These are phyloP conservation scores for Linnemannia elongata DNA, from an alignment of 192 early-diverging fungal species.

Conservation along the genomic window DNA sequence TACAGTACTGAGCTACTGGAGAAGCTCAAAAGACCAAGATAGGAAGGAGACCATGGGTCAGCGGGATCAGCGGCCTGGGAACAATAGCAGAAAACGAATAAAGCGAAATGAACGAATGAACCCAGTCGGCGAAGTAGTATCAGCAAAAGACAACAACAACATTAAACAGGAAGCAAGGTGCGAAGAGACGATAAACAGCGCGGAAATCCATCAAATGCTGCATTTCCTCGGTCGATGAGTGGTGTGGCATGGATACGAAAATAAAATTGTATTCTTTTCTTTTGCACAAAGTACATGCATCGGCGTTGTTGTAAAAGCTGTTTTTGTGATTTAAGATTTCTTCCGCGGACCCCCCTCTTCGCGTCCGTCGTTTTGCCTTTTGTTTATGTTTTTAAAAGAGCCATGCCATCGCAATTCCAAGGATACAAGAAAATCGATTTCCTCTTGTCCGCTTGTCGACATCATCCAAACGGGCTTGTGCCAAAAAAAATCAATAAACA, in stretches of 20 bases:
- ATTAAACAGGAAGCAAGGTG: too few species aligned
- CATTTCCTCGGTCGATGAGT: background rate
- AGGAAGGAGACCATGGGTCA: conserved; percentile 12
- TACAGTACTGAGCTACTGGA: background rate
- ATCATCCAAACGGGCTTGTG: conserved; percentile 5
- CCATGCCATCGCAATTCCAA: background rate
- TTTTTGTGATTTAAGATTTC: background rate
- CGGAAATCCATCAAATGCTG: background rate
- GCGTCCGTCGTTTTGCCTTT: background rate
- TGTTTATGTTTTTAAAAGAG: background rate
- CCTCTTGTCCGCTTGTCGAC: background rate
- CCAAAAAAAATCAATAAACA: background rate
- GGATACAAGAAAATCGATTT: background rate
- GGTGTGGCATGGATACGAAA: conserved; percentile 1
- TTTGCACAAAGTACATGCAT: background rate
- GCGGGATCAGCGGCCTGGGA: conserved; percentile 1
- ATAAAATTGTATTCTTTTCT: background rate
- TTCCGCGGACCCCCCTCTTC: background rate
- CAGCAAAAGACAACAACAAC: background rate
- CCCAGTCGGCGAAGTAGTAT: background rate
- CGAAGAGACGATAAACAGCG: background rate
- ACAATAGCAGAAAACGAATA: background rate
- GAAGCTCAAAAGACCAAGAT: background rate
- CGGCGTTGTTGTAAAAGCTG: background rate
- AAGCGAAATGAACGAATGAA: background rate